Conservation (phyloP, 768 basidiomycete species). For the Mycena floridula region DNA sequence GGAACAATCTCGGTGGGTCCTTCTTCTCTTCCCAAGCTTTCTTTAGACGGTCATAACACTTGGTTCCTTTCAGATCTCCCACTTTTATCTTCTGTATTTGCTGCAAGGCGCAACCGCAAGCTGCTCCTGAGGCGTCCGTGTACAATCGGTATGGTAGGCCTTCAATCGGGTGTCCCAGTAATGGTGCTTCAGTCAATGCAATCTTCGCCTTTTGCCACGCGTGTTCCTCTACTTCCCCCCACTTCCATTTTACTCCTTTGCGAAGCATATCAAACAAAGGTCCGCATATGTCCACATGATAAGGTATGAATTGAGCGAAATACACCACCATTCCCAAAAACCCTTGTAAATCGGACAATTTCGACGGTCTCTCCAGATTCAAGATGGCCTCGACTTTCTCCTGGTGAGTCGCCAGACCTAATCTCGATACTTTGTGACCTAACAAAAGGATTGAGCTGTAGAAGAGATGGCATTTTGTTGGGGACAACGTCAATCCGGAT, state of each 20-base stretch:
- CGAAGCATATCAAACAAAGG: neutral
- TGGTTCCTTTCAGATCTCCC: conserved; percentile 7
- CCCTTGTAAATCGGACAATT: neutral
- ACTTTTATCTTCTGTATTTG: conserved; percentile 10
- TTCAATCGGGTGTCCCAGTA: conserved; percentile 14
- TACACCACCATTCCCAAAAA: neutral
- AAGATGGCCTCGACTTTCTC: neutral
- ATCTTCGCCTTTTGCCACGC: conserved; percentile 6
- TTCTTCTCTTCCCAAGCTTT: too few species aligned
- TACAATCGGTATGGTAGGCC: conserved; percentile 20
- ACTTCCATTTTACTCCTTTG: neutral
- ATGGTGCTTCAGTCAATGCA: conserved; percentile 13
- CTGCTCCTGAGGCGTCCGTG: conserved; percentile 13
- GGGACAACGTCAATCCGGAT: neutral
- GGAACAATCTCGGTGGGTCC: neutral
- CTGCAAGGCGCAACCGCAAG: conserved; percentile 6
- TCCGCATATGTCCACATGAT: neutral
- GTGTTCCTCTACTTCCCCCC: neutral
- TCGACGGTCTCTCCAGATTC: neutral
- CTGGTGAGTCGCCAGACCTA: conserved; percentile 7
- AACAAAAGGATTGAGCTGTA: neutral
- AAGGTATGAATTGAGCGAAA: neutral
- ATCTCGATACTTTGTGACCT: neutral
- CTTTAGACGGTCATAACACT: conserved; percentile 1
- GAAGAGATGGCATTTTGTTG: conserved; percentile 2